Evolutionary conservation across 2,329 filamentous ascomycete species (phyloP), one percentile per base, ranked within the genome.

Genomic region (Colletotrichum sp.): DNA sequence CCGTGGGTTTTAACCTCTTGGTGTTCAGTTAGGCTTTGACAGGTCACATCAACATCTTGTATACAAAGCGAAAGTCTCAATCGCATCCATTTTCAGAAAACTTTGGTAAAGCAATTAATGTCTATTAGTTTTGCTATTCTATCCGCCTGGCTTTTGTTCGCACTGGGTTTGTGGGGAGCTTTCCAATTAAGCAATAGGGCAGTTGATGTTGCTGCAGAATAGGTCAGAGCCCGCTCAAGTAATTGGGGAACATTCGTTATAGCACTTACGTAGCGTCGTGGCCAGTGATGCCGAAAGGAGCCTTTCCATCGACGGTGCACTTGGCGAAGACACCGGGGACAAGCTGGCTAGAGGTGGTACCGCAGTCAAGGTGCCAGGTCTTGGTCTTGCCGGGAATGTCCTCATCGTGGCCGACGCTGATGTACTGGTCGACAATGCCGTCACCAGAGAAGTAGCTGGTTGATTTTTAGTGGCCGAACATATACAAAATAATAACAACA

Each of bases 271-370:
- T 28, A 16, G 18, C 34, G 26, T 72, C 69, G 6, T 8, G 10
- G 9, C 32, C 70, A 39, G 69, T 73, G 21, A 76, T 73, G 2
- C 32, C 44, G 16, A 18, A 21, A 21, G 64, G 73, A 57, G 34
- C 15, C 44, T 65, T 65, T 5, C 16, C 28, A 15, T 76, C 24
- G 36, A 76, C 73, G 4, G 32, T 60, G 64, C 73, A 76, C 34
- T 69, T 73, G 44, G 70, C 73, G 13, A 60, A 76, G 7, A 76
- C 83, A 32, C 24, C 49, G 4, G 28, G 28, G 44, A 73, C 32
- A 8, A 73, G 13, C 18, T 36, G 73, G 9, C 6, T 3, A 6
- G 70, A 73, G 21, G 70, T 76, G 24, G 73, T 73, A 12, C 64
- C 64, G 34, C 70, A 73, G 64, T 76, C 57, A 34, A 76, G 57